Conservation (phyloP, 257 asterid species). For the Capsicum rhomboideum region DNA sequence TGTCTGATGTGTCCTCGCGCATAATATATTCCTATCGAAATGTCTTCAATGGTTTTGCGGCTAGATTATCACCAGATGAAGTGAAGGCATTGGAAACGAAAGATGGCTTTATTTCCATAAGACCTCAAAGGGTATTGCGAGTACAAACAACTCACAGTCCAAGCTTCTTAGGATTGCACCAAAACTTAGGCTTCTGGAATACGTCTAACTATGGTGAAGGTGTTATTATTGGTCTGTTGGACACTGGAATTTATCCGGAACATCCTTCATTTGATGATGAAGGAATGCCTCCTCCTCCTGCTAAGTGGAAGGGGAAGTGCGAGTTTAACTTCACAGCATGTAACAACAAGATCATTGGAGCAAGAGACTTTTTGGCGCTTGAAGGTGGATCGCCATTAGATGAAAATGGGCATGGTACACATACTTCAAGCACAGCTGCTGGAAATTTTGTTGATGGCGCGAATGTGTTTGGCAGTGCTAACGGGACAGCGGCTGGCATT, state of each 20-base stretch:
- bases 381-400: not conserved
- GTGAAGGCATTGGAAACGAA: not conserved
- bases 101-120: slow-evolving; percentile 2
- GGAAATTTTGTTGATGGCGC: not conserved
- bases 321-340: slow-evolving; percentile 4
- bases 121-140: not conserved
- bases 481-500: slow-evolving; percentile 1
- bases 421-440: slow-evolving; percentile 7
- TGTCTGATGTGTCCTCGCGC: not conserved
- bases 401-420: slow-evolving; percentile 7
- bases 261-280: slow-evolving; percentile 8
- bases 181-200: slow-evolving; percentile 3
- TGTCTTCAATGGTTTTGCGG: slow-evolving; percentile 9
- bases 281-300: slow-evolving; percentile 13
- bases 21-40: slow-evolving; percentile 3
- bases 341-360: slow-evolving; percentile 7
- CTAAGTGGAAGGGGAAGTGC: slow-evolving; percentile 8
- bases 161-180: slow-evolving; percentile 2
- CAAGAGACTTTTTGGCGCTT: not conserved
- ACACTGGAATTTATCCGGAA: slow-evolving; percentile 2
- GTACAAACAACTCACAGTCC: slow-evolving; percentile 11
- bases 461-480: not conserved
- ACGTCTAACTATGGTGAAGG: slow-evolving; percentile 2
- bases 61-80: not conserved
- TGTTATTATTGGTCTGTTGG: slow-evolving; percentile 7